Percentiles rank a stretch among this genome's conserved stretches.
Evolutionary conservation across 305 asterid species (phyloP).

Genomic region (Ilex paraguariensis): DNA sequence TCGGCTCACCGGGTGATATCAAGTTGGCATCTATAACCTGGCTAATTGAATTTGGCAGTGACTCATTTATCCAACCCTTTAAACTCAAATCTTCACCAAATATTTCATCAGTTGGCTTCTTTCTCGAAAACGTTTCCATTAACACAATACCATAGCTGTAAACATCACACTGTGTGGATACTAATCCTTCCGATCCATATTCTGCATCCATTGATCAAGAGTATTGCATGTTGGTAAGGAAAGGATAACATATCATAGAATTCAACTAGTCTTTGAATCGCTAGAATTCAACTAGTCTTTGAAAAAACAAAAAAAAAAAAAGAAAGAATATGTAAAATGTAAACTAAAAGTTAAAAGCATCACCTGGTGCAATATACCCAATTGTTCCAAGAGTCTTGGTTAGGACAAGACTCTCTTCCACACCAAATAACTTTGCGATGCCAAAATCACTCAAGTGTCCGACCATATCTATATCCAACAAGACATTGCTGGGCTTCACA

Average conservation of each 20-base stretch:
- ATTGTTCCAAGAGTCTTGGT: background rate
- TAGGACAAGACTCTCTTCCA: background rate
- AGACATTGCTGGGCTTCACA: background rate
- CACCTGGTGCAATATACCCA: constrained; percentile 2
- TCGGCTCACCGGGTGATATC: background rate
- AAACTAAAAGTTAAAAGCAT: background rate
- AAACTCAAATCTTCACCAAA: background rate
- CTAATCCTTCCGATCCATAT: background rate
- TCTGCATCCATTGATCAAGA: background rate
- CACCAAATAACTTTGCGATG: background rate
- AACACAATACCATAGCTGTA: no score
- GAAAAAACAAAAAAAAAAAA: background rate
- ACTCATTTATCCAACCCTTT: background rate
- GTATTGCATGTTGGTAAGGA: background rate
- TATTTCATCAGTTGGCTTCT: background rate
- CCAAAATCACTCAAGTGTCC: background rate
- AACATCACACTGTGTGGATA: background rate
- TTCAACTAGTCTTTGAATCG: background rate
- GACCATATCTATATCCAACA: background rate
- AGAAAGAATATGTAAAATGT: background rate
- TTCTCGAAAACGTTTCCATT: background rate
- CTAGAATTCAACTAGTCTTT: no score
- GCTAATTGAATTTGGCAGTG: background rate
- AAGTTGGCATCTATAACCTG: background rate
- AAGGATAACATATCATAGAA: background rate